These are phyloP conservation scores for Salix arbutifolia DNA, from an alignment of 345 rosid species.

Conservation along the genomic window DNA sequence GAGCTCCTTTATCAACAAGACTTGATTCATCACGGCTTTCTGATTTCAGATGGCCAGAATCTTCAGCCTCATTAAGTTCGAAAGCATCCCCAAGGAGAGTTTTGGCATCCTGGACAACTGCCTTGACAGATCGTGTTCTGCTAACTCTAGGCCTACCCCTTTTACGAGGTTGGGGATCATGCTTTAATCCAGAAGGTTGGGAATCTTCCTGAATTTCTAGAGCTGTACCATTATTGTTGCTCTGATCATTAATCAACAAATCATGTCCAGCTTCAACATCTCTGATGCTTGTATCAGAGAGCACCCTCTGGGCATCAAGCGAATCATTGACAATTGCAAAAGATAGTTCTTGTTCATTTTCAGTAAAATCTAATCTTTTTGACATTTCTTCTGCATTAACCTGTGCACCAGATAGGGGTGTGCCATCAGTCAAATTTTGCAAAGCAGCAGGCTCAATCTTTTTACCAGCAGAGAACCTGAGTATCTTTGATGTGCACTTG, in stretches of 20 bases:
- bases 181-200: conserved; percentile 43
- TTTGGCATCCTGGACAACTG: conserved; percentile 70
- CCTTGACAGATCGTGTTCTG: conserved; percentile 74
- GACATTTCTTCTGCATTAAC: conserved; percentile 35
- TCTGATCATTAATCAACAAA: conserved; percentile 43
- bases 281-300: conserved; percentile 39
- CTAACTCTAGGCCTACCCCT: conserved; percentile 51
- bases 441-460: conserved; percentile 38
- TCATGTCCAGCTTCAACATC: conserved; percentile 43
- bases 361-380: conserved; percentile 25
- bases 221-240: conserved; percentile 46
- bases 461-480: conserved; percentile 68
- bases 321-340: conserved; percentile 37
- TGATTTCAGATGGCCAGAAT: conserved; percentile 42
- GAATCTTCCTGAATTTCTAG: conserved; percentile 47
- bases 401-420: conserved; percentile 24
- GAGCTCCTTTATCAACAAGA: conserved; percentile 42
- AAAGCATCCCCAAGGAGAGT: conserved; percentile 58
- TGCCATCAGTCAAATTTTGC: conserved; percentile 31
- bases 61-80: conserved; percentile 45
- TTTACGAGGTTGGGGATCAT: conserved; percentile 38
- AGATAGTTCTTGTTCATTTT: conserved; percentile 41
- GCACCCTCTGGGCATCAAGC: conserved; percentile 41
- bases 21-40: conserved; percentile 55
- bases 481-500: conserved; percentile 77